Evolutionary conservation across 2,329 filamentous ascomycete genomes (phyloP).

Genomic region (Trichophyton schoenleinii): DNA sequence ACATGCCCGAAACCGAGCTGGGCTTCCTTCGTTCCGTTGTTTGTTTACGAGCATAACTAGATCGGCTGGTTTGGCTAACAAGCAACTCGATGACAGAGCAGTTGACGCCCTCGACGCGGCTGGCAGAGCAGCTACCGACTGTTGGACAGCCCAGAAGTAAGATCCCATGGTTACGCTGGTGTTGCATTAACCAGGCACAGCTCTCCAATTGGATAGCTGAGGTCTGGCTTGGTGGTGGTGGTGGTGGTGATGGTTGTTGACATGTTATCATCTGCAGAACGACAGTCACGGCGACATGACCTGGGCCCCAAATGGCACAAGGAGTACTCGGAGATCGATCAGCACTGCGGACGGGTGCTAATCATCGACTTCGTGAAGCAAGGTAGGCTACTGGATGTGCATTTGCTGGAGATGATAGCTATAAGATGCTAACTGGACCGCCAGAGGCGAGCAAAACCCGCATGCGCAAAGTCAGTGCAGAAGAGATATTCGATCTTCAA

Average conservation of each 20-base stretch:
- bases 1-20: neutral
- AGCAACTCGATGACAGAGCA: neutral
- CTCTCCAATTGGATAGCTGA: neutral
- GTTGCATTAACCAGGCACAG: neutral
- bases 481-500: conserved; percentile 37
- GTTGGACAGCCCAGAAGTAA: neutral
- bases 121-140: neutral
- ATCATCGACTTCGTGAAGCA: conserved; percentile 39
- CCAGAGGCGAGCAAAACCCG: conserved; percentile 27
- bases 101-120: neutral
- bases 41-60: neutral
- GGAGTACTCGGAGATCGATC: conserved; percentile 20
- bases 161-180: neutral
- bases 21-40: neutral
- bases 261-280: conserved; percentile 1
- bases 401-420: neutral
- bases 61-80: neutral
- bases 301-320: conserved; percentile 27
- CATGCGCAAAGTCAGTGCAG: conserved; percentile 35
- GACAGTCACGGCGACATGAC: conserved; percentile 10
- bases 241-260: neutral
- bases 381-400: conserved; percentile 13
- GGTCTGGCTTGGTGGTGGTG: neutral
- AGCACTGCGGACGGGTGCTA: conserved; percentile 33
- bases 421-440: neutral